Evolutionary conservation across 768 basidiomycete genomes (phyloP).

Genomic region (Leccinum uliginosum): DNA sequence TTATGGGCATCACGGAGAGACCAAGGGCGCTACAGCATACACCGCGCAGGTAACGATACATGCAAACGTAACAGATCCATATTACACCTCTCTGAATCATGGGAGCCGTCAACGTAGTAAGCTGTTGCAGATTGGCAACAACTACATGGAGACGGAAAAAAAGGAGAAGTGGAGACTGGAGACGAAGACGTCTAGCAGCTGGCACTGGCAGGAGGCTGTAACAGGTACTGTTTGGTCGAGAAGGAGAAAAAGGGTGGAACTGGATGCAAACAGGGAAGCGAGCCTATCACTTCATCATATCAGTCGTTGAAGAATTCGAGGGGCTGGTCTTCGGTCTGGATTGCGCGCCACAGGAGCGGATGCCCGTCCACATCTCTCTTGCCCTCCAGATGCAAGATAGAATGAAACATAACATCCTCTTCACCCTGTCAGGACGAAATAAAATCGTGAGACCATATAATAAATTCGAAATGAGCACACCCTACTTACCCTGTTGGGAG

Average conservation of each 20-base stretch:
- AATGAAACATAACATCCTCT: slow-evolving; percentile 68
- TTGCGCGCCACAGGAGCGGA: slow-evolving; percentile 58
- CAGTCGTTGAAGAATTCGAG: slow-evolving; percentile 36
- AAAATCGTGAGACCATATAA: slow-evolving; percentile 4
- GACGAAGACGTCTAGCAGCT: not conserved
- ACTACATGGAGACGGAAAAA: slow-evolving; percentile 8
- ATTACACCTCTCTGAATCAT: slow-evolving; percentile 4
- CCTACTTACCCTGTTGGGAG: slow-evolving; percentile 58
- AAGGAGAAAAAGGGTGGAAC: not conserved
- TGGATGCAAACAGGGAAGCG: not conserved
- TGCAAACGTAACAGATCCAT: slow-evolving; percentile 5
- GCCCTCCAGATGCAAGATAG: slow-evolving; percentile 59
- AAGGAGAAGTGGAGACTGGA: not conserved
- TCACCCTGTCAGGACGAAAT: slow-evolving; percentile 42
- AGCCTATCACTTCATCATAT: not conserved
- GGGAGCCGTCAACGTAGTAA: slow-evolving; percentile 5
- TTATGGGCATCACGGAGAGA: not conserved
- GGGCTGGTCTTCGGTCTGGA: slow-evolving; percentile 54
- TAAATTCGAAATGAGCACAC: not conserved
- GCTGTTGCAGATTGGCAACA: not conserved
- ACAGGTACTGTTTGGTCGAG: slow-evolving; percentile 19
- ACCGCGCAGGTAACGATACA: not conserved
- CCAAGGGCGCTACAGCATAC: not conserved
- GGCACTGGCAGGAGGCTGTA: slow-evolving; percentile 12
- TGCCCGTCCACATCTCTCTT: slow-evolving; percentile 41